phyloP scores from a whole-genome alignment of 371 early-diverging fungal species.

The Gilbertella persicaria region DNA sequence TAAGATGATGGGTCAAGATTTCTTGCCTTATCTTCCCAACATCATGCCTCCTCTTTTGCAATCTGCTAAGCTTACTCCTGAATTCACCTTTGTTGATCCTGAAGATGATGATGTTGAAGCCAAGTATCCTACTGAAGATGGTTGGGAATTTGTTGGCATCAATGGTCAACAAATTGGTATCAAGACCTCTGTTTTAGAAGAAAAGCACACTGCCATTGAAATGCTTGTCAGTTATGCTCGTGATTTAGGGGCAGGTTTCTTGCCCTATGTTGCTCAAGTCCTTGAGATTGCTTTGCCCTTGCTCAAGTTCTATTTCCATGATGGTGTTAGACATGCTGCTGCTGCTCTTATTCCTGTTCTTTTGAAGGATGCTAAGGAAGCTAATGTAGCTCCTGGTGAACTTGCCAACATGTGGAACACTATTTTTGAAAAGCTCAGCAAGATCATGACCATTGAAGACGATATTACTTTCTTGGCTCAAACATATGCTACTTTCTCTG shows the following conservation, averaged over 20 bases:
- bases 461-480: slow-evolving; percentile 80
- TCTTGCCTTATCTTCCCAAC: slow-evolving; percentile 87
- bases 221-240: slow-evolving; percentile 95
- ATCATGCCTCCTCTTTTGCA: slow-evolving; percentile 94
- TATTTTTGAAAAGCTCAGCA: slow-evolving; percentile 68
- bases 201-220: slow-evolving; percentile 96
- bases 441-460: slow-evolving; percentile 70
- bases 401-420: slow-evolving; percentile 63
- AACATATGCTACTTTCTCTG: slow-evolving; percentile 75
- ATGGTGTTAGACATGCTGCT: slow-evolving; percentile 91
- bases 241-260: slow-evolving; percentile 88
- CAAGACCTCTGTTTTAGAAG: slow-evolving; percentile 92
- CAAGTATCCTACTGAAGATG: slow-evolving; percentile 89
- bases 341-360: slow-evolving; percentile 82
- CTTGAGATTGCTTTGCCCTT: slow-evolving; percentile 86
- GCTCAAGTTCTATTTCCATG: slow-evolving; percentile 95
- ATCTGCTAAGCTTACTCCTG: slow-evolving; percentile 88
- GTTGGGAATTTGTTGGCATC: slow-evolving; percentile 92
- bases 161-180: slow-evolving; percentile 94
- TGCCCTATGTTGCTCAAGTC: slow-evolving; percentile 78
- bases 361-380: slow-evolving; percentile 65
- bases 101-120: slow-evolving; percentile 84
- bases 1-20: slow-evolving; percentile 91
- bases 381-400: slow-evolving; percentile 44
- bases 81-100: slow-evolving; percentile 85